Conservation (phyloP, 345 rosid species). For the Noccaea caerulescens region DNA sequence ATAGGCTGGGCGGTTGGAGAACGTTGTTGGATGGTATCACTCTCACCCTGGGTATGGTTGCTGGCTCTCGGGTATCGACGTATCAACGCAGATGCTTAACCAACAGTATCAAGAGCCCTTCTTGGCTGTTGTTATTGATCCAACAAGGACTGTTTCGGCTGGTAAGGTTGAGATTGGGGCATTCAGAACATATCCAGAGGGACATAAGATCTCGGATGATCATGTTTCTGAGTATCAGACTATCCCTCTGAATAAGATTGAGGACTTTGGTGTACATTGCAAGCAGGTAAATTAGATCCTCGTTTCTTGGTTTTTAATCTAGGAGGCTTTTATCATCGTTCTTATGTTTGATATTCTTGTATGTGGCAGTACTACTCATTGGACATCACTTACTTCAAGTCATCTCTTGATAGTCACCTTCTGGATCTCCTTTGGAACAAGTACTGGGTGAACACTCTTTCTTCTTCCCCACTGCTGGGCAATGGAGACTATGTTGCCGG, state of each 20-base stretch:
- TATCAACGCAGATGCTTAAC: slow-evolving; percentile 96
- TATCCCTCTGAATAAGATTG: slow-evolving; percentile 73
- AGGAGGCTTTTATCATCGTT: neutral
- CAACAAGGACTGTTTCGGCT: slow-evolving; percentile 99
- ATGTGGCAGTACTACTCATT: slow-evolving; percentile 81
- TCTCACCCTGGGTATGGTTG: slow-evolving; percentile 99
- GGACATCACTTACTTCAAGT: slow-evolving; percentile 96
- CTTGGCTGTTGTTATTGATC: slow-evolving; percentile 94
- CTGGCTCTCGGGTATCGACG: slow-evolving; percentile 99
- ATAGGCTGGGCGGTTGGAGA: slow-evolving; percentile 97
- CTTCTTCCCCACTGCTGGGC: slow-evolving; percentile 96
- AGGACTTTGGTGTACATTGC: slow-evolving; percentile 65
- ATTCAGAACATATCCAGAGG: slow-evolving; percentile 93
- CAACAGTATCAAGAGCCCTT: slow-evolving; percentile 98
- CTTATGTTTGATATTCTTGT: slow-evolving; percentile 20
- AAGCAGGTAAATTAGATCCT: slow-evolving; percentile 64
- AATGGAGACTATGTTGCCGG: slow-evolving; percentile 99
- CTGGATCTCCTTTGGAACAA: slow-evolving; percentile 97
- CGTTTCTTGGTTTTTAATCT: neutral
- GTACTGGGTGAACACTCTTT: slow-evolving; percentile 96
- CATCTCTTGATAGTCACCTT: slow-evolving; percentile 94
- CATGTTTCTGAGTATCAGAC: slow-evolving; percentile 79
- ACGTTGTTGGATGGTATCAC: slow-evolving; percentile 82
- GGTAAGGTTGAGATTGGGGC: slow-evolving; percentile 99
- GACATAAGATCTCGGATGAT: slow-evolving; percentile 40